Base-by-base conservation (phyloP, 1,284 basidiomycete genomes). In the Fomitopsis pinicola region DNA sequence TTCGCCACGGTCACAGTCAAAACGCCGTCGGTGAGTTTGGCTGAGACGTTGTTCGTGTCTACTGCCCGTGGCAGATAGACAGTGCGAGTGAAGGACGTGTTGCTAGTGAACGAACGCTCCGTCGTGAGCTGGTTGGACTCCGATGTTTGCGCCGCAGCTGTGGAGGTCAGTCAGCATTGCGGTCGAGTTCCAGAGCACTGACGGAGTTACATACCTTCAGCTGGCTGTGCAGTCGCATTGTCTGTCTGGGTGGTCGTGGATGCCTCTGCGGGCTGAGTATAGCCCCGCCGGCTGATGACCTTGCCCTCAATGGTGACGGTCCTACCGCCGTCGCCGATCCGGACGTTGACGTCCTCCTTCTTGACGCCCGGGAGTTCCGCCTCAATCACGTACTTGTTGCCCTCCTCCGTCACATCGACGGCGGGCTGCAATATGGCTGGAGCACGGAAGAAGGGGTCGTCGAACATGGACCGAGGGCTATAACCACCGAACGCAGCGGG, bases 291-390 rank as follows among this genome's bases (percentile, higher is more conserved):
- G 48, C 76, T 75, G 55, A 75, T 70, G 48, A 82, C 75, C 67
- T 80, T 85, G 3, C 90, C 91, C 70, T 89, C 82, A 61, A 92
- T 91, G 5, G 85, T 89, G 62, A 92, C 71, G 64, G 83, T 89
- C 61, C 83, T 80, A 3, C 89, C 89, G 33, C 80, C 82, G 61
- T 91, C 85, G 8, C 87, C 87, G 63, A 92, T 78, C 17, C 83
- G 80, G 55, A 92, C 81, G 62, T 89, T 82, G 10, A 92, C 70
- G 67, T 91, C 84, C 68, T 92, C 90, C 76, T 87, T 91, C 74
- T 85, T 87, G 22, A 92, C 85, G 0, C 90, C 90, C 8, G 90
- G 91, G 48, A 92, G 70, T 69, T 92, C 91, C 0, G 89, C 89
- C 69, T 91, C 86, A 48, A 92, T 76, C 55, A 91, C 66, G 67